phyloP scores from a whole-genome alignment of 805 yeast genomes.

The Myxozyma nipponensis region DNA sequence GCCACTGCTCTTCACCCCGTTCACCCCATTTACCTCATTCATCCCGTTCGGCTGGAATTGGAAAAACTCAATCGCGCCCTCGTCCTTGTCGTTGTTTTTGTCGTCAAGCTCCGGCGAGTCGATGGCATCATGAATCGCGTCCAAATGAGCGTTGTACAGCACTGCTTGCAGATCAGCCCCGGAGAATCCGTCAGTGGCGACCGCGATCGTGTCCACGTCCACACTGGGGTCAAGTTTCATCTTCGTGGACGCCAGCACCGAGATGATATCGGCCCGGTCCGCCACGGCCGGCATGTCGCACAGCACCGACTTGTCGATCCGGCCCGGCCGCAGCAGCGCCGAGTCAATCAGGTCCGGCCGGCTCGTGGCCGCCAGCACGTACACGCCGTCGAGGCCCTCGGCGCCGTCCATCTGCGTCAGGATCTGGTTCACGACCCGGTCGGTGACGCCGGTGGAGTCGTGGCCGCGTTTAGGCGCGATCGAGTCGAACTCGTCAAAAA shows the following conservation, averaged over 20 bases:
- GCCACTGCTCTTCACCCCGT: not conserved
- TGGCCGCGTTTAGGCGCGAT: slow-evolving; percentile 97
- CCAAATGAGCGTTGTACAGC: slow-evolving; percentile 84
- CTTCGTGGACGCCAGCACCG: slow-evolving; percentile 47
- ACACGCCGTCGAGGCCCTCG: slow-evolving; percentile 94
- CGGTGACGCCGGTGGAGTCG: slow-evolving; percentile 96
- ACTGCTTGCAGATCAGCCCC: slow-evolving; percentile 95
- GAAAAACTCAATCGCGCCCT: not conserved
- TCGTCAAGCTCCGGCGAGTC: slow-evolving; percentile 30
- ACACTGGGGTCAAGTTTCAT: slow-evolving; percentile 48
- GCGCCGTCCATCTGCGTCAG: slow-evolving; percentile 99
- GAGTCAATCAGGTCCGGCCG: slow-evolving; percentile 95
- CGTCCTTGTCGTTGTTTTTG: not conserved
- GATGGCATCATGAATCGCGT: slow-evolving; percentile 60
- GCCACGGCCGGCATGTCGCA: slow-evolving; percentile 77
- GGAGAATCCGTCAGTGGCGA: slow-evolving; percentile 67
- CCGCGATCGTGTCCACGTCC: slow-evolving; percentile 52
- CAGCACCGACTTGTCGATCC: slow-evolving; percentile 85
- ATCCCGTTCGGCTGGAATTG: not conserved
- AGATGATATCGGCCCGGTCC: slow-evolving; percentile 71
- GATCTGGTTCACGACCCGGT: slow-evolving; percentile 94
- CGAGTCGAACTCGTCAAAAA: slow-evolving; percentile 94
- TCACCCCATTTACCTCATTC: not conserved
- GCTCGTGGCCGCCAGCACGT: slow-evolving; percentile 92
- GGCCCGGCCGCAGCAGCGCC: slow-evolving; percentile 91